Base-by-base conservation (phyloP, 495 filamentous ascomycete genomes). In the Aspergillus leporis region DNA sequence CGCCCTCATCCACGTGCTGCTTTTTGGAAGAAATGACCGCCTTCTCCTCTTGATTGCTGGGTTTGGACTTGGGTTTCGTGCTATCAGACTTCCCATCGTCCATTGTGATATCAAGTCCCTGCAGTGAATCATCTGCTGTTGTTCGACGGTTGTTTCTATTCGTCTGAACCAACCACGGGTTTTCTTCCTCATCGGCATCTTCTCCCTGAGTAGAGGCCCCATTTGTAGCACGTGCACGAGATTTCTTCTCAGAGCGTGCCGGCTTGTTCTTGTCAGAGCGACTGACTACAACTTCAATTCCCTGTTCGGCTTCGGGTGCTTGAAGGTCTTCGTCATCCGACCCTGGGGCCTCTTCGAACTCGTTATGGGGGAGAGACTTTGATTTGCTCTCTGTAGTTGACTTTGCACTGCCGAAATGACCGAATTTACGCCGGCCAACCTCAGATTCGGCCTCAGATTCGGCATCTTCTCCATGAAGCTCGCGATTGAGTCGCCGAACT, bases 401-500 rank as follows among this genome's bases (percentile, higher is more conserved):
- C 23, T 74, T 73, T 13, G 61, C 51, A 19, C 67, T 67, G 41
- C 61, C 58, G n/a, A 76, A 72, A 51, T 72, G 81, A 49, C 86
- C 89, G 50, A 85, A 91, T 51, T 78, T 82, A 56, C 87, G 83
- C 63, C 90, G 85, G n/a, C 86, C 86, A 55, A 71, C 81, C 55
- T 81, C 76, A 19, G 77, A 71, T 18, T 85, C 82, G 22, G 81
- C 81, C n/a, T 83, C 83, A 16, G 79, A 81, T 45, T 83, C 72
- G 9, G 76, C 76, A 6, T 82, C 84, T 38, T 83, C 81, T 3
- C 79, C 79, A 47, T 74, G 85, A 1, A 97, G 76, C 34, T 96
- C 90, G 59, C 85, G 84, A 40, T 89, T 83, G 25, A 98, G 81
- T 52, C 83, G 75, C 57, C 88, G 85, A n/a, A 94, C 74, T 41